Base-by-base conservation (phyloP, 2,329 filamentous ascomycete genomes). In the Zarea fungicola region DNA sequence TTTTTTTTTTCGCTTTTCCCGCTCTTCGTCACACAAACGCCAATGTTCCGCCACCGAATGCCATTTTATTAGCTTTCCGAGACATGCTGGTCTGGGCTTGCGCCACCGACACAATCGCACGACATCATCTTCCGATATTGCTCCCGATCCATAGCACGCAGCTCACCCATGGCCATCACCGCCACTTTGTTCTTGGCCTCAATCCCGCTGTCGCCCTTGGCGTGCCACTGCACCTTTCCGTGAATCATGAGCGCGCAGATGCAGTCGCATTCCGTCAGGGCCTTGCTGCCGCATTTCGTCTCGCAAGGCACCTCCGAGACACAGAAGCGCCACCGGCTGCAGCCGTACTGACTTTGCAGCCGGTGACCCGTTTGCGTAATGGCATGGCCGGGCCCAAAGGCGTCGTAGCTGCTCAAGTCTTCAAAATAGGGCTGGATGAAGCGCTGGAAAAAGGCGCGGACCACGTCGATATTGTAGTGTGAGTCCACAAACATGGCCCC, bases 401-500 rank as follows among this genome's bases (percentile, higher is more conserved):
- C 81, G 64, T 97, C 90, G 65, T 96, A 96, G 32, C 93, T 76
- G 3, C 75, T 72, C 83, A 97, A 96, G 65, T 96, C 16, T n/a
- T 40, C 73, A 63, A 97, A 97, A 68, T 83, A 96, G 3, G 82
- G 83, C 49, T 77, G 76, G 48, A 97, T 78, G 54, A 91, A 82
- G 13, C 59, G 63, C n/a, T 80, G 67, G 66, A 96, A 96, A 68
- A 99, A 97, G 1, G 63, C 62, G 54, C 86, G 80, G 1, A 97
- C 85, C 16, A 83, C 74, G 11, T 65, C 64, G 65, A 85, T 96
- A 60, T 93, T 71, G 67, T 92, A 97, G 39, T 77, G 73, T 0
- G 88, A 86, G 65, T 99, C 93, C 10, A 99, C 86, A 62, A 97
- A 97, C 19, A 96, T 76, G 18, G 92, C 92, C 1, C 90, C 93